Evolutionary conservation across 306 rosid genomes (phyloP), one percentile per base, ranked within the genome.

Genomic region (Dicorynia guianensis): DNA sequence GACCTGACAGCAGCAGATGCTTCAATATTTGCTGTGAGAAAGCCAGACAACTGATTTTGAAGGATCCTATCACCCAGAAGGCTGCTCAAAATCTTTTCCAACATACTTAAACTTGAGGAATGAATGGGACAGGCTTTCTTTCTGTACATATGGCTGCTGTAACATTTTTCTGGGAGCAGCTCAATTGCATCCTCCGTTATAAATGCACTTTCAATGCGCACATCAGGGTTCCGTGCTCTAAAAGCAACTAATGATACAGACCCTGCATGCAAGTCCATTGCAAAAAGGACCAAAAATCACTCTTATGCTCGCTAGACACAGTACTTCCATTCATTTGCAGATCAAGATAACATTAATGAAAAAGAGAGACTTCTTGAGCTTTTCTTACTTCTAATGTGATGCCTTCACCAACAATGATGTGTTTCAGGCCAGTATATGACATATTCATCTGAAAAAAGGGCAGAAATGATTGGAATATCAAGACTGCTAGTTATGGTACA

Each of bases 81-180:
- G 66, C 84, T 85, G 76, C 67, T 88, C 76, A 93, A 79, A 75
- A 90, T 61, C 59, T 82, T 87, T 82, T 89, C 89, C 75, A 95
- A 70, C 80, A 61, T 40, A 56, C 80, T 65, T 39, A 90, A 73
- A 63, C 83, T 76, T 44, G 87, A 79, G 65, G 95, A 87, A 83
- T 81, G 91, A 72, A 92, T 67, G 11, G 93, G 89, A 73, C 85
- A 85, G 40, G 80, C 70, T 54, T 38, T 74, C 69, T 79, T 80
- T 60, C 72, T 81, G 83, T 69, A 33, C 48, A 71, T 49, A 47
- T 54, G 84, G 65, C 76, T 81, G 34, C 62, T 43, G 58, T 82
- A 90, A 84, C 97, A 92, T 87, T 95, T 95, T 76, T 90, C 96
- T 6, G 98, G 84, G 66, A 95, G 81, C 60, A 95, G 81, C 86